Base-by-base conservation (phyloP, 1,139 yeast genomes). In the Candida sojae region DNA sequence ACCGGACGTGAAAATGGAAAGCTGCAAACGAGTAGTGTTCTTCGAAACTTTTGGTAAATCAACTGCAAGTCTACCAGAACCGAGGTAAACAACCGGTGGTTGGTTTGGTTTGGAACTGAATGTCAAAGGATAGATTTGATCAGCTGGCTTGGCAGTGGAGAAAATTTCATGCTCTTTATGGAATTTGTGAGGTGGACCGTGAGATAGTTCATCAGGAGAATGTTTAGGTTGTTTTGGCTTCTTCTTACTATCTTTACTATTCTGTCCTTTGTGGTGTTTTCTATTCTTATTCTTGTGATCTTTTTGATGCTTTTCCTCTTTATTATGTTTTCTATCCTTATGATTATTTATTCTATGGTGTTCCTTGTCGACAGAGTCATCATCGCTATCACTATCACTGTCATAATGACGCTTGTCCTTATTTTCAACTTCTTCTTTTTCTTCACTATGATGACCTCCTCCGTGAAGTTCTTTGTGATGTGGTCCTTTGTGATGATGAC, bases 1-100 rank as follows among this genome's bases (percentile, higher is more conserved):
- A 2, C 95, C 96, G 17, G 89, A 82, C 3, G 88, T 82, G 57
- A 82, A 83, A 4, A 89, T 63, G 7, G 86, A 77, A 36, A 88
- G 66, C 43, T 72, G 71, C 38, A 82, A 81, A 47, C 84, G 74
- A 9, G 87, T 80, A 8, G 88, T 81, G 59, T 84, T 83, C 28
- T 56, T 53, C 12, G 70, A 52, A 34, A 80, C 63, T 6, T 54
- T 54, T 1, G 86, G 85, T 32, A 83, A 57, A 2, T 55, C 50
- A 10, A 73, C 63, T 1, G 57, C 52, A 37, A 80, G 61, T 6
- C 63, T 59, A 25, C 71, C 68, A 13, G 63, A 64, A 36, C 80
- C 87, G 52, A 73, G 74, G 53, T 66, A 74, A 13, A 64, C 55
- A 48, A 77, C 64, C 1, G 83, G 83, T 9, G 54, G 45, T 25